A percentile compares a stretch with the other conserved stretches of the same genome.
Conservation (phyloP, 225 moss, liverwort and hornwort genomes). For the Takakia lepidozioides region DNA sequence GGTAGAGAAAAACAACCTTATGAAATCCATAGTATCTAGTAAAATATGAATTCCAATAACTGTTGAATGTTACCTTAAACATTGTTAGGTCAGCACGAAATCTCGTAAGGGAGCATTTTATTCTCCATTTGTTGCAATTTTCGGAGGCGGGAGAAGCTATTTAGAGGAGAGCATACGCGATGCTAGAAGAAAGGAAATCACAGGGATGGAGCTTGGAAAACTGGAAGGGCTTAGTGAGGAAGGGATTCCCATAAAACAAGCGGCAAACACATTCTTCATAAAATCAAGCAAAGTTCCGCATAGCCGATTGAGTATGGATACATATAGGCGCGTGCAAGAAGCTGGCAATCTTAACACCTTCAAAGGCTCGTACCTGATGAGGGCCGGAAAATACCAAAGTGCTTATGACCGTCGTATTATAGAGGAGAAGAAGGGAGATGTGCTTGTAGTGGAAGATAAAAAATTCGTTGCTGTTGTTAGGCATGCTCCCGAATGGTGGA, state of each 20-base stretch:
- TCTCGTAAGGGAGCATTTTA: slow-evolving; percentile 55
- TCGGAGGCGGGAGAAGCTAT: slow-evolving; percentile 47
- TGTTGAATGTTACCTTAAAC: neutral
- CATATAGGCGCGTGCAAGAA: slow-evolving; percentile 37
- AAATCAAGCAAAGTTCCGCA: slow-evolving; percentile 55
- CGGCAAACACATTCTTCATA: slow-evolving; percentile 38
- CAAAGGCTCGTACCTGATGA: slow-evolving; percentile 26
- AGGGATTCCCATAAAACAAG: slow-evolving; percentile 58
- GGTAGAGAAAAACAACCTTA: neutral
- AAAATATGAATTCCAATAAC: neutral
- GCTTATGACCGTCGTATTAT: slow-evolving; percentile 11
- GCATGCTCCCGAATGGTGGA: slow-evolving; percentile 21
- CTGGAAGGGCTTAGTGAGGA: slow-evolving; percentile 45
- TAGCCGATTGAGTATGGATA: slow-evolving; percentile 57
- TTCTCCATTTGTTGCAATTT: slow-evolving; percentile 53
- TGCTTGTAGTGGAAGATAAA: slow-evolving; percentile 21
- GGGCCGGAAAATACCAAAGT: slow-evolving; percentile 34
- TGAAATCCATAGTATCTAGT: no score
- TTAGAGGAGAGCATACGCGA: slow-evolving; percentile 56
- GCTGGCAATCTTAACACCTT: slow-evolving; percentile 11
- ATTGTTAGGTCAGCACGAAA: slow-evolving; percentile 30
- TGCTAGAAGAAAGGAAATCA: slow-evolving; percentile 25
- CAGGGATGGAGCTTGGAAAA: slow-evolving; percentile 49
- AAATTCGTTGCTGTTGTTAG: slow-evolving; percentile 17
- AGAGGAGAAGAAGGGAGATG: slow-evolving; percentile 8